These are phyloP conservation scores for Dothiorella sarmentorum DNA, from an alignment of 2,329 filamentous ascomycete genomes.

Conservation along the genomic window DNA sequence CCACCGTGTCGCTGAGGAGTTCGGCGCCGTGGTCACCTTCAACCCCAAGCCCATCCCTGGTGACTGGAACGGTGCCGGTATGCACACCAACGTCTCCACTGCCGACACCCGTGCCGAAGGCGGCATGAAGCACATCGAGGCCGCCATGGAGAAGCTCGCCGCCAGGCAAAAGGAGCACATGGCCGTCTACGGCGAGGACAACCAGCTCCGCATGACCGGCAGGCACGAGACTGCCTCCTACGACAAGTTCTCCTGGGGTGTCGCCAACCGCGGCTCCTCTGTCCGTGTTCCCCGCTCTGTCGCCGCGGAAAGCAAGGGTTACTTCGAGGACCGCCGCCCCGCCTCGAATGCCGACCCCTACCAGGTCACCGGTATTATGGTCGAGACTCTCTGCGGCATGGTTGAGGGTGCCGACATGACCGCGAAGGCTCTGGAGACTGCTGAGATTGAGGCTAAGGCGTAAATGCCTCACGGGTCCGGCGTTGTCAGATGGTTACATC, in stretches of 20 bases:
- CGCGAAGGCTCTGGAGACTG: constrained; percentile 36
- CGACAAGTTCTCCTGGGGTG: constrained; percentile 88
- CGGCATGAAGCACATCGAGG: constrained; percentile 92
- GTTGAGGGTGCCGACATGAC: constrained; percentile 48
- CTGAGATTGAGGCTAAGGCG: constrained; percentile 11
- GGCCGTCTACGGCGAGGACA: constrained; percentile 91
- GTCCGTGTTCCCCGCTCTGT: constrained; percentile 87
- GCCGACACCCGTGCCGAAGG: constrained; percentile 84
- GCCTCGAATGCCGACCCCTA: constrained; percentile 87
- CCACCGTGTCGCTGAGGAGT: constrained; percentile 90
- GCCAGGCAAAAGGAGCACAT: constrained; percentile 59
- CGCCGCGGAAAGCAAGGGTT: constrained; percentile 85
- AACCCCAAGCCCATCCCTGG: constrained; percentile 93
- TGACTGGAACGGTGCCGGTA: constrained; percentile 95
- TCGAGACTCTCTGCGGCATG: constrained; percentile 61
- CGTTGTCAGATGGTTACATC: not conserved
- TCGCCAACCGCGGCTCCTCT: constrained; percentile 92
- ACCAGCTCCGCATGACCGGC: constrained; percentile 89
- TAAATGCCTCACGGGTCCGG: not conserved
- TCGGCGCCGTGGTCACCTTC: constrained; percentile 92
- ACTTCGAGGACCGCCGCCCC: constrained; percentile 70
- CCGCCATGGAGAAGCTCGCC: constrained; percentile 59
- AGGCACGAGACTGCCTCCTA: constrained; percentile 91
- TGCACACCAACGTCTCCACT: constrained; percentile 92
- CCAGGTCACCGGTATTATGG: constrained; percentile 77